Evolutionary conservation across 2,329 filamentous ascomycete species (phyloP).

Genomic region (Delphinella strobiligena): DNA sequence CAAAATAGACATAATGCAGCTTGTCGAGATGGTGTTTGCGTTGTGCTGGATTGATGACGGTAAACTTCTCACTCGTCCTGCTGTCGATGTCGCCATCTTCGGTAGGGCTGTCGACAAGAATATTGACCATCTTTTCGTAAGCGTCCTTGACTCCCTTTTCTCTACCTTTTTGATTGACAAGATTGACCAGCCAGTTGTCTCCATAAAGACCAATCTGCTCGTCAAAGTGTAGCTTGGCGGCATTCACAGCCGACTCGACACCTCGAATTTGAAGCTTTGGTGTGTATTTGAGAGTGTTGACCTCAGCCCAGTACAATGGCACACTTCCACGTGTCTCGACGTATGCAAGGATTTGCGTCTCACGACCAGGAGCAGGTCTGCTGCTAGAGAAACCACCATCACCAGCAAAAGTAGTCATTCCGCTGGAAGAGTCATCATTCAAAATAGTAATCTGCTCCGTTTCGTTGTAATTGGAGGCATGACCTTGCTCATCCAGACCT

Average conservation of each 20-base stretch:
- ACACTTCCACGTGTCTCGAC: slow-evolving; percentile 95
- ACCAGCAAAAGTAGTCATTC: slow-evolving; percentile 68
- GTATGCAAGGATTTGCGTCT: slow-evolving; percentile 84
- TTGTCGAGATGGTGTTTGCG: slow-evolving; percentile 60
- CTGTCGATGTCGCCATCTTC: slow-evolving; percentile 54
- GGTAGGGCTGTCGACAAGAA: slow-evolving; percentile 55
- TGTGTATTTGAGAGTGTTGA: slow-evolving; percentile 85
- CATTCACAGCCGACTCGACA: slow-evolving; percentile 65
- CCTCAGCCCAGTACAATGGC: slow-evolving; percentile 89
- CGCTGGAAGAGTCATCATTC: slow-evolving; percentile 63
- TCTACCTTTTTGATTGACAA: slow-evolving; percentile 91
- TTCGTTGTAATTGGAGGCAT: slow-evolving; percentile 99
- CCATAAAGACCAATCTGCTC: slow-evolving; percentile 91
- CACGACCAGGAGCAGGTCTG: slow-evolving; percentile 50
- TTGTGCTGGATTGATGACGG: slow-evolving; percentile 54
- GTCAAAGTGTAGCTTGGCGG: slow-evolving; percentile 77
- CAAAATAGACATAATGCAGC: slow-evolving; percentile 94
- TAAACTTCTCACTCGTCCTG: slow-evolving; percentile 65
- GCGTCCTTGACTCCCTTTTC: slow-evolving; percentile 83
- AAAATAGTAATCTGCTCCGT: slow-evolving; percentile 87
- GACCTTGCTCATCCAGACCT: slow-evolving; percentile 81
- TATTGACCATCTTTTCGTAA: slow-evolving; percentile 80
- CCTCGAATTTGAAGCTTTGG: slow-evolving; percentile 81
- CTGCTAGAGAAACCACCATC: slow-evolving; percentile 65
- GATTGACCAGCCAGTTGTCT: slow-evolving; percentile 92